These are phyloP conservation scores for Betula pendula DNA, from an alignment of 306 rosid species.

Conservation along the genomic window DNA sequence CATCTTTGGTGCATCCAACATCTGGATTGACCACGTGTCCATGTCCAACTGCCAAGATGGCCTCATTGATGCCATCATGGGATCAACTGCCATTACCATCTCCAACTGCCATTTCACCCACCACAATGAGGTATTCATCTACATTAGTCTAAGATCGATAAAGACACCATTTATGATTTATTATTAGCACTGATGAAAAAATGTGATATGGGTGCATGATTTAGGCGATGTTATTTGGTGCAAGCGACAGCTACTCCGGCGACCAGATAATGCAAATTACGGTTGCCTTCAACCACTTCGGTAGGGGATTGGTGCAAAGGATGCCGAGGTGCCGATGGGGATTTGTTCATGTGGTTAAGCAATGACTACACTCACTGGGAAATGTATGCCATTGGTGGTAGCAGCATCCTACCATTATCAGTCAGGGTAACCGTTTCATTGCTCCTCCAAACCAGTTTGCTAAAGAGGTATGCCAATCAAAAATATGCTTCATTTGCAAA, in stretches of 20 bases:
- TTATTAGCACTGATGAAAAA: too few relatives aligned
- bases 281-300: constrained; percentile 82
- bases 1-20: constrained; percentile 60
- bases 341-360: constrained; percentile 68
- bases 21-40: constrained; percentile 88
- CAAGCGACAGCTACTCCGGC: constrained; percentile 29
- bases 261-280: constrained; percentile 77
- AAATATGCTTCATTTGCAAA: neutral
- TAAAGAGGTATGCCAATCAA: constrained; percentile 52
- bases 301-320: constrained; percentile 64
- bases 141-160: too few relatives aligned
- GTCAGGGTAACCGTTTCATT: constrained; percentile 78
- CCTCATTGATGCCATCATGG: constrained; percentile 68
- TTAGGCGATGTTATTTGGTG: constrained; percentile 85
- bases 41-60: constrained; percentile 63
- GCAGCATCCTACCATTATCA: constrained; percentile 65
- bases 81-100: constrained; percentile 81
- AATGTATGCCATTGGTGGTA: constrained; percentile 93
- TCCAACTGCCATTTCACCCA: constrained; percentile 75
- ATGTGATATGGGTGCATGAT: constrained; percentile 1
- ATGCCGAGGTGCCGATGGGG: constrained; percentile 79
- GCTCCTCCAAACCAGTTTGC: constrained; percentile 33
- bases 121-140: constrained; percentile 53
- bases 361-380: constrained; percentile 83
- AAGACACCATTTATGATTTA: too few relatives aligned